Percentiles rank a stretch among this genome's conserved stretches.
Conservation (phyloP, 306 rosid species). For the Calophaca sinica region DNA sequence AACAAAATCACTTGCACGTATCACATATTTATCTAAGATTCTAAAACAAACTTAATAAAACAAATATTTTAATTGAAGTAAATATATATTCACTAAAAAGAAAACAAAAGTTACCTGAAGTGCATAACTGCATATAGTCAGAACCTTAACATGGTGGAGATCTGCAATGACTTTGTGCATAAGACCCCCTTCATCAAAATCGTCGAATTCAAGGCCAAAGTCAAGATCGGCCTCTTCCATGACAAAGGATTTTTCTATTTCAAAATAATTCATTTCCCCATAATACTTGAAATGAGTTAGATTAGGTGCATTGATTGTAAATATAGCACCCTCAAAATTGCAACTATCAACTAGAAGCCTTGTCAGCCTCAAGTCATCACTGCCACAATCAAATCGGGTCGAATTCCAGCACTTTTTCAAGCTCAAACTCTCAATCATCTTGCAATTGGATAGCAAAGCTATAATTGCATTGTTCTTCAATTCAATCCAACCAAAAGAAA, state of each 20-base stretch:
- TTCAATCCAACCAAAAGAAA: conserved; percentile 19
- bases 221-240: conserved; percentile 20
- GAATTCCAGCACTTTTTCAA: conserved; percentile 19
- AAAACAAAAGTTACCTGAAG: not conserved
- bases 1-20: not conserved
- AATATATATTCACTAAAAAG: not conserved
- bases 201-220: not conserved
- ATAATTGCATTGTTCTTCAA: not conserved
- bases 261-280: not conserved
- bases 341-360: conserved; percentile 27
- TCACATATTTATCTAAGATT: not conserved
- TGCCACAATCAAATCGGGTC: not conserved
- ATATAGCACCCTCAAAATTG: not conserved
- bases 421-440: conserved; percentile 17
- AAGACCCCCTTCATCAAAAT: not conserved
- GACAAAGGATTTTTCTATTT: not conserved
- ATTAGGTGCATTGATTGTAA: conserved; percentile 37
- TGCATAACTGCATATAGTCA: not conserved
- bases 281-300: conserved; percentile 5
- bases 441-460: not conserved
- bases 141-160: conserved; percentile 21
- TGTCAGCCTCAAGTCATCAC: not conserved
- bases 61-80: not conserved
- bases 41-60: not conserved
- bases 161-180: not conserved